These are phyloP conservation scores for Pseudocercospora pini-densiflorae DNA, from an alignment of 2,329 filamentous ascomycete species.

Conservation along the genomic window DNA sequence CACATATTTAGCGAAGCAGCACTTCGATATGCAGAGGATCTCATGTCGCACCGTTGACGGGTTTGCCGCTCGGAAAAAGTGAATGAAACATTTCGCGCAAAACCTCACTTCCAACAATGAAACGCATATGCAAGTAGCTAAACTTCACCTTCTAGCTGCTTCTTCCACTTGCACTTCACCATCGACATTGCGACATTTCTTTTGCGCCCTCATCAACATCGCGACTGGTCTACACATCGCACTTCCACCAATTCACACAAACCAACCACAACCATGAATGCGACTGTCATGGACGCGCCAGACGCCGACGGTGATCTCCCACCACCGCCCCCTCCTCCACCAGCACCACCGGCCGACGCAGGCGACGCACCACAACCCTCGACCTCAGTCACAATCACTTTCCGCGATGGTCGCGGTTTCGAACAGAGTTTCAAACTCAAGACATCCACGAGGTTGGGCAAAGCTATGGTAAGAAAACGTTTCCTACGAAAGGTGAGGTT, in stretches of 20 bases:
- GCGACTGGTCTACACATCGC: not conserved
- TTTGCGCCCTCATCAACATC: no score
- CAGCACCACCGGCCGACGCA: not conserved
- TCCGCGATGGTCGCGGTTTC: conserved; percentile 27
- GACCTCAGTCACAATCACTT: conserved; percentile 17
- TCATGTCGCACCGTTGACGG: not conserved
- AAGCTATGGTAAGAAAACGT: conserved; percentile 29
- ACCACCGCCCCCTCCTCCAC: not conserved
- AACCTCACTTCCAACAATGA: not conserved
- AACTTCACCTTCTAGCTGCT: not conserved
- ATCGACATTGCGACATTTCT: not conserved
- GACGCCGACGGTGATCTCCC: not conserved
- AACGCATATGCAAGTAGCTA: not conserved
- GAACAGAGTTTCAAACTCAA: conserved; percentile 34
- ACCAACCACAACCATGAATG: not conserved
- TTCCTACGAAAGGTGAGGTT: not conserved
- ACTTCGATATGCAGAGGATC: not conserved
- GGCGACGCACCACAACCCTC: not conserved
- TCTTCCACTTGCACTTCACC: not conserved
- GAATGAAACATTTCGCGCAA: not conserved
- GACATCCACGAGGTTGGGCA: conserved; percentile 28
- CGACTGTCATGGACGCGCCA: not conserved
- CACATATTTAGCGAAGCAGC: not conserved
- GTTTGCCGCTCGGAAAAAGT: not conserved
- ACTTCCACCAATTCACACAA: not conserved